phyloP scores from a whole-genome alignment of 371 early-diverging fungal genomes.

The Lichtheimia hyalospora region DNA sequence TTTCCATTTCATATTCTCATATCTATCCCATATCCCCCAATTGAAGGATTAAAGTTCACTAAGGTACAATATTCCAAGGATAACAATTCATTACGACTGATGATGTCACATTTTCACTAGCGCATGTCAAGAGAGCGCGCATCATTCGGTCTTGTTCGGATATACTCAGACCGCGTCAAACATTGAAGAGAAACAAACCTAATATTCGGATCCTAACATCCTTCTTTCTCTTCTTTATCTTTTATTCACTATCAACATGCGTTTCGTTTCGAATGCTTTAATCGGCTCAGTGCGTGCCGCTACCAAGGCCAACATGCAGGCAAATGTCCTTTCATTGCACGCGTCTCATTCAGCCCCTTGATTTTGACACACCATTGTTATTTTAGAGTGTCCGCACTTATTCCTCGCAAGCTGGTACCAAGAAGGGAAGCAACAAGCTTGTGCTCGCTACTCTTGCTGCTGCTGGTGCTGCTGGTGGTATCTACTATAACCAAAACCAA shows the following conservation, averaged over 20 bases:
- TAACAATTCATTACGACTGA: too few relatives aligned
- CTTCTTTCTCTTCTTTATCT: constrained; percentile 1
- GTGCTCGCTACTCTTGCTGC: constrained; percentile 34
- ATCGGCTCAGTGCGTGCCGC: constrained; percentile 25
- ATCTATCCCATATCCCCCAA: too few relatives aligned
- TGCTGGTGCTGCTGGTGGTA: constrained; percentile 39
- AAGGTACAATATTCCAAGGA: too few relatives aligned
- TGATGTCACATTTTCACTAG: too few relatives aligned
- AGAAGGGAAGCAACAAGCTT: constrained; percentile 36
- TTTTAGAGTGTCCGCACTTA: constrained; percentile 22
- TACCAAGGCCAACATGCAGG: constrained; percentile 10
- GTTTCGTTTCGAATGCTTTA: constrained; percentile 28
- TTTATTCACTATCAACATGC: constrained; percentile 19
- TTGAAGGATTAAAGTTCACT: too few relatives aligned
- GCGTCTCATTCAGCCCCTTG: constrained; percentile 1
- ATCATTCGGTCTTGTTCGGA: too few relatives aligned
- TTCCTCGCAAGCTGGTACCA: constrained; percentile 17
- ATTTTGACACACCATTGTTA: background rate
- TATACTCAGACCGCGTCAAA: too few relatives aligned
- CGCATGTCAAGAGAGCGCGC: too few relatives aligned
- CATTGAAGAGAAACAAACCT: background rate
- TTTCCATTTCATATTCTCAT: too few relatives aligned
- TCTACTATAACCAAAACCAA: constrained; percentile 37
- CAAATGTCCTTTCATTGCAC: background rate
- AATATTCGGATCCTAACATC: background rate